Conservation (phyloP, 352 stramenopile genomes). For the Thraustotheca clavata region DNA sequence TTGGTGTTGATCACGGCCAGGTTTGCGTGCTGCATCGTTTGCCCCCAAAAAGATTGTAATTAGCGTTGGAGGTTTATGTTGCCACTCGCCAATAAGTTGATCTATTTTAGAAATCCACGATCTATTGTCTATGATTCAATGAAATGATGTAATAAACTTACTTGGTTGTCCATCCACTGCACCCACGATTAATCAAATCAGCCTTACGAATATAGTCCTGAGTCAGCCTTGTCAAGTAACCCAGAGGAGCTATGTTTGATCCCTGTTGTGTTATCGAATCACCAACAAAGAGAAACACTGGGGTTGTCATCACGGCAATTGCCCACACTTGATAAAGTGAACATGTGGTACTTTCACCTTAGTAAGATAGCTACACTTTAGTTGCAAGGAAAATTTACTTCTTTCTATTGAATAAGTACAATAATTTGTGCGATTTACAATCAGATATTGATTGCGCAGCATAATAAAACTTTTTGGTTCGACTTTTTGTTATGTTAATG, state of each 20-base stretch:
- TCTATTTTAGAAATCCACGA: not conserved
- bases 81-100: not conserved
- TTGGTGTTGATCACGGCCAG: not conserved
- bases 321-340: too few relatives aligned
- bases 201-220: conserved; percentile 16
- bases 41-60: conserved; percentile 15
- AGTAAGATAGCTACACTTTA: too few relatives aligned
- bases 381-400: too few relatives aligned
- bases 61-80: not conserved
- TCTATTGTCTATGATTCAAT: not conserved
- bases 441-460: too few relatives aligned
- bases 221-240: conserved; percentile 1
- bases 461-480: too few relatives aligned
- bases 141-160: conserved; percentile 16
- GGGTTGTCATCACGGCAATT: not conserved
- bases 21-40: not conserved
- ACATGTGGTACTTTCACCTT: too few relatives aligned
- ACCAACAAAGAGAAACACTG: conserved; percentile 37
- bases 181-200: conserved; percentile 43
- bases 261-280: conserved; percentile 53
- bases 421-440: too few relatives aligned
- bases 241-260: not conserved
- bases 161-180: conserved; percentile 52
- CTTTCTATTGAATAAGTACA: too few relatives aligned
- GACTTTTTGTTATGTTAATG: too few relatives aligned